Evolutionary conservation across 2,329 filamentous ascomycete species (phyloP).

Genomic region (Alternaria novae-zelandiae): DNA sequence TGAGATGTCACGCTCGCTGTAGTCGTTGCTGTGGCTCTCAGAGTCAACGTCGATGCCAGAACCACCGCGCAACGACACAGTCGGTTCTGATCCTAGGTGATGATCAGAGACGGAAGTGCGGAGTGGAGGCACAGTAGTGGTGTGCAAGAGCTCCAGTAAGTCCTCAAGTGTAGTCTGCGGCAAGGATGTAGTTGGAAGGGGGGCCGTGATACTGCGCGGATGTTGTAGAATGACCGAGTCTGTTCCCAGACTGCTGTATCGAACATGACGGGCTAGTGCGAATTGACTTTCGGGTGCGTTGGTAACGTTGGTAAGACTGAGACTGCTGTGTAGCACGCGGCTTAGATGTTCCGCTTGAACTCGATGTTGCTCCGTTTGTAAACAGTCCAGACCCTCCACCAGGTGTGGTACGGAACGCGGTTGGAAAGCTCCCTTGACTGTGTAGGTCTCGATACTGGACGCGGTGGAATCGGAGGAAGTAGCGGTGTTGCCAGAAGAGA

Average conservation of each 20-base stretch:
- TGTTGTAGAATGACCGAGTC: slow-evolving; percentile 8
- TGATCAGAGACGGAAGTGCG: not conserved
- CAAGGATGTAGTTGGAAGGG: not conserved
- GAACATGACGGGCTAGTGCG: not conserved
- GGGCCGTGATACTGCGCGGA: slow-evolving; percentile 16
- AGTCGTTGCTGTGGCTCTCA: not conserved
- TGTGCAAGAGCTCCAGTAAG: not conserved
- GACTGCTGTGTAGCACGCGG: slow-evolving; percentile 29
- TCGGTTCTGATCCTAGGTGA: not conserved
- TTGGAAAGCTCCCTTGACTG: not conserved
- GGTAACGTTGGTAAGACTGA: not conserved
- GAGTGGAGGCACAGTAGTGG: not conserved
- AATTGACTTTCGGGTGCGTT: slow-evolving; percentile 5
- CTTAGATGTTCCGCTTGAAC: slow-evolving; percentile 33
- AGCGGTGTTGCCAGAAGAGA: not conserved
- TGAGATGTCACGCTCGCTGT: not conserved
- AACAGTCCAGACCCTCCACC: not conserved
- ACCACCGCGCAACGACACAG: slow-evolving; percentile 20
- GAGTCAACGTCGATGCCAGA: not conserved
- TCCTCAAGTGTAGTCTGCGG: not conserved
- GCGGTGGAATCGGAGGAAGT: not conserved
- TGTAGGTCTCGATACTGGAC: not conserved
- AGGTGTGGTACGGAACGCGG: slow-evolving; percentile 2
- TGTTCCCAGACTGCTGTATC: slow-evolving; percentile 14
- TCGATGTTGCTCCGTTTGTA: slow-evolving; percentile 22